phyloP scores from a whole-genome alignment of 1,284 basidiomycete genomes.

The Neolentinus lepideus region DNA sequence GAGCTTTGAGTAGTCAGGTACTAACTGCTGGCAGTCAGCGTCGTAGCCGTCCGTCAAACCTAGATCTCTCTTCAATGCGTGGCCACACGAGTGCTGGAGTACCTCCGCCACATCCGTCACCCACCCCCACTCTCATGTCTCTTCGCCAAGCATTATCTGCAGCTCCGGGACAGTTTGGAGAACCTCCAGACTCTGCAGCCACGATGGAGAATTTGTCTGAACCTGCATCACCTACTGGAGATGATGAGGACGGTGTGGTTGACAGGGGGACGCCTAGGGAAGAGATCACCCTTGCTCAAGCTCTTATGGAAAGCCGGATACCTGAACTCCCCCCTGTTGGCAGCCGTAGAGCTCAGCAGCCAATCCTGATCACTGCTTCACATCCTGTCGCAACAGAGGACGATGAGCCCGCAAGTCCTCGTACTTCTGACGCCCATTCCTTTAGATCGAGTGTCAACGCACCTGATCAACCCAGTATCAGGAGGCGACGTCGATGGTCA shows the following conservation, averaged over 20 bases:
- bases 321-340: constrained; percentile 67
- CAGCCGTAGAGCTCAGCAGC: constrained; percentile 54
- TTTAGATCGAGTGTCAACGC: constrained; percentile 20
- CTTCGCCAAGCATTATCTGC: constrained; percentile 48
- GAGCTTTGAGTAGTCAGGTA: constrained; percentile 18
- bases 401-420: constrained; percentile 39
- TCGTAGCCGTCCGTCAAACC: constrained; percentile 53
- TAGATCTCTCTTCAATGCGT: constrained; percentile 47
- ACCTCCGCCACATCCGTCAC: constrained; percentile 42
- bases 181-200: background rate
- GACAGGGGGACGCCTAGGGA: constrained; percentile 32
- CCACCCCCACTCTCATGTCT: constrained; percentile 55
- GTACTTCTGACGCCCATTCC: constrained; percentile 39
- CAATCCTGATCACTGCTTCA: constrained; percentile 49
- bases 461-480: constrained; percentile 17
- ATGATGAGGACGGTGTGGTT: constrained; percentile 55
- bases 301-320: constrained; percentile 68
- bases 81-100: constrained; percentile 26
- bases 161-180: background rate
- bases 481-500: constrained; percentile 49
- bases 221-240: constrained; percentile 20
- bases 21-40: constrained; percentile 25
- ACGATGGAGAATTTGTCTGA: background rate
- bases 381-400: constrained; percentile 26
- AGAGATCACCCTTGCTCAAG: constrained; percentile 63